Base-by-base conservation (phyloP, 768 basidiomycete genomes). In the Trametes villosa region DNA sequence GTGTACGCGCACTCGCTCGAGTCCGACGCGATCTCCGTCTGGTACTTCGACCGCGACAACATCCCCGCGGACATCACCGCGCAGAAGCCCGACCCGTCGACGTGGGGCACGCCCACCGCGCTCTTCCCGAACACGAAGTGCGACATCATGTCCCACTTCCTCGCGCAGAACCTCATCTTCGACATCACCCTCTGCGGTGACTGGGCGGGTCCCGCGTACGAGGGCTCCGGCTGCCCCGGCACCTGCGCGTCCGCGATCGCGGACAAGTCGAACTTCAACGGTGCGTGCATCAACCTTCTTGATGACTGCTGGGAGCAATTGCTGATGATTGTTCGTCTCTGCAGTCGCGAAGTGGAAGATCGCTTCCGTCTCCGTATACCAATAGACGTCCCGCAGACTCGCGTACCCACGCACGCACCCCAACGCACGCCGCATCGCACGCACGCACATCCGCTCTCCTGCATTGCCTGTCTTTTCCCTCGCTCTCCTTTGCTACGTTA, bases 321-420 rank as follows among this genome's bases (percentile, higher is more conserved):
- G 34, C 55, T 61, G 27, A 41, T 56, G 33, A 20, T 70, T 34
- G 22, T 29, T 18, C 9, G 7, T 50, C n/a, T 27, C 17, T 6
- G 20, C 64, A 86, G 84, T 74, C 66, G 83, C 85, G 12, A 72
- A 81, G 68, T 86, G 84, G 84, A 73, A 77, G 59, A 75, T 87
- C 70, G 83, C 83, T 67, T 85, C 81, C 66, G 74, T 86, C 55
- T 79, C 81, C 33, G 80, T 84, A 46, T 86, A 82, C 72, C 75
- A 82, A 54, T 67, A 63, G 60, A 65, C 42, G 50, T 18, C 45
- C 20, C 47, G 51, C 55, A 60, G 42, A 53, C 27, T 36, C 38
- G 58, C 58, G 53, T 59, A 59, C 58, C 58, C 58, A 40, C 26
- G 20, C 41, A 34, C 33, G 38, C 49, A 38, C 22, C 38, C 15